A percentile compares a stretch with the other conserved stretches of the same genome.
Evolutionary conservation across 2,329 filamentous ascomycete species (phyloP).

Genomic region (Colletotrichum caudatum): DNA sequence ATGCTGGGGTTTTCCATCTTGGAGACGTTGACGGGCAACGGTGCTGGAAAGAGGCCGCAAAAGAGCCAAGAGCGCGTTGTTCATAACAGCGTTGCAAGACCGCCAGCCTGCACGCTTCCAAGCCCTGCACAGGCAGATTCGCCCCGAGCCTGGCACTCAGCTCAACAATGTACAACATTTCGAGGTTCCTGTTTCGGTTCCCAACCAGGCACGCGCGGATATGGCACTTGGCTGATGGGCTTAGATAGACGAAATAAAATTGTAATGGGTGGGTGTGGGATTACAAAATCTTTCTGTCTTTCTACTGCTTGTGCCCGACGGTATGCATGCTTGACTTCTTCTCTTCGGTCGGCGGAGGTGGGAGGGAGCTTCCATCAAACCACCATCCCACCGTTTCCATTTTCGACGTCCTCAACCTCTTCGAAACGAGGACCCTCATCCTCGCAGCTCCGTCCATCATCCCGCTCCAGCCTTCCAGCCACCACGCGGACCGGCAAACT

Average conservation of each 20-base stretch:
- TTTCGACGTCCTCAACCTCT: background rate
- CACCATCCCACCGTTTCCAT: background rate
- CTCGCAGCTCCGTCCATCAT: background rate
- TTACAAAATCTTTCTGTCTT: conserved; percentile 3
- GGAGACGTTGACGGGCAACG: conserved; percentile 21
- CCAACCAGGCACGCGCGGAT: conserved; percentile 38
- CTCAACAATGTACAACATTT: conserved; percentile 41
- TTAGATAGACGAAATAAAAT: conserved; percentile 44
- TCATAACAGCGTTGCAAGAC: conserved; percentile 9
- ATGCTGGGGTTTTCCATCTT: conserved; percentile 18
- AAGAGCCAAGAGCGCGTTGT: conserved; percentile 26
- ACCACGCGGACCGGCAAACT: background rate
- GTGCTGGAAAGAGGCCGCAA: conserved; percentile 16
- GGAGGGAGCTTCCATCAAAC: background rate
- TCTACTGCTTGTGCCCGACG: background rate
- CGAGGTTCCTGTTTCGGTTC: conserved; percentile 38
- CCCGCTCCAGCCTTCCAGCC: background rate
- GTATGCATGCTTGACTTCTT: background rate
- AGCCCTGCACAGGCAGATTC: conserved; percentile 32
- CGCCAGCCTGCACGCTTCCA: conserved; percentile 4
- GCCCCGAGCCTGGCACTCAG: conserved; percentile 29
- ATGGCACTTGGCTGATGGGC: conserved; percentile 41
- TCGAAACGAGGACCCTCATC: background rate
- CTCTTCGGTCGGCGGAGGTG: accelerated
- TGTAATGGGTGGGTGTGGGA: conserved; percentile 36